These are phyloP conservation scores for Venturia oleaginea DNA, from an alignment of 2,329 filamentous ascomycete genomes.

Conservation along the genomic window DNA sequence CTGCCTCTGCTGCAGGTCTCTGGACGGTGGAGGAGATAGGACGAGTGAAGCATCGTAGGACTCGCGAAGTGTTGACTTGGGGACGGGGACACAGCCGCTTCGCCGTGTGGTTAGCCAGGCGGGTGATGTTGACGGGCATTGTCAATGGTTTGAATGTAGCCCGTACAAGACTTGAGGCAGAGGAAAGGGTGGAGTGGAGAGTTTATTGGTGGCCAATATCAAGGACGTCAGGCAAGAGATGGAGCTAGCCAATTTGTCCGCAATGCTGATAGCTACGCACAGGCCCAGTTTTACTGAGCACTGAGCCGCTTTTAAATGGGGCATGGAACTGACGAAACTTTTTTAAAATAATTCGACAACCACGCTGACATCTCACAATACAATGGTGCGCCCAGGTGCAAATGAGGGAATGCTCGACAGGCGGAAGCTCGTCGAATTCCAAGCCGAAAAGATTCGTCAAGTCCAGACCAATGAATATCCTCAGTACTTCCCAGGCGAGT, in stretches of 20 bases:
- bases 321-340: too few species aligned
- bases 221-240: background rate
- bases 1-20: constrained; percentile 53
- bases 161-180: constrained; percentile 13
- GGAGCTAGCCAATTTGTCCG: background rate
- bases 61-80: constrained; percentile 18
- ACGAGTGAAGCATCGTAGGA: constrained; percentile 36
- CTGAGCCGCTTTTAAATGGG: too few species aligned
- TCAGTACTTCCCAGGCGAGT: constrained; percentile 65
- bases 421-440: constrained; percentile 74
- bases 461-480: constrained; percentile 87
- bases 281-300: background rate
- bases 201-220: constrained; percentile 9
- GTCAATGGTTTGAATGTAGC: constrained; percentile 19
- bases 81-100: constrained; percentile 56
- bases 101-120: constrained; percentile 62
- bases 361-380: background rate
- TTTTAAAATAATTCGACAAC: too few species aligned
- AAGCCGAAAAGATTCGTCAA: constrained; percentile 82
- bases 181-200: constrained; percentile 1
- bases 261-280: background rate
- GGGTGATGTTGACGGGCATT: constrained; percentile 64
- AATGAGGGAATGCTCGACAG: constrained; percentile 41
- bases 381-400: constrained; percentile 25
- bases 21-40: constrained; percentile 57